Evolutionary conservation across 176 grass and related monocot genomes (phyloP), one percentile per base, ranked within the genome.

Genomic region (Melocanna baccifera): DNA sequence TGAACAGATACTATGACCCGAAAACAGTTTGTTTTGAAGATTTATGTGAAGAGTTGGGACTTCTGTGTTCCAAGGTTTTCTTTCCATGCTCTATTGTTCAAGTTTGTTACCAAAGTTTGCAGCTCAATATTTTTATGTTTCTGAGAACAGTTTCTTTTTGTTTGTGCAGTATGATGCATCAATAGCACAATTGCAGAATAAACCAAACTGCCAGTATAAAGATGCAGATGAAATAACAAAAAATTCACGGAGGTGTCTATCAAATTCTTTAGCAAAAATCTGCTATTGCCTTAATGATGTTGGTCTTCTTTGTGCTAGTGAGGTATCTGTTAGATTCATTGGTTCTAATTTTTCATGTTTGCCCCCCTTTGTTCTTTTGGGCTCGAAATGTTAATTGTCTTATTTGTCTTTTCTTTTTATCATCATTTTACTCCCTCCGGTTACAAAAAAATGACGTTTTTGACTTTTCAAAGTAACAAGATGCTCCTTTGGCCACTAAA

Each of bases 241-340:
- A 86, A 76, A 82, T 82, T 93, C 91, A 78, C 85, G 48, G 84
- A 91, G 81, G 62, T 67, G 46, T 65, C 84, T 98, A 12, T 86
- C 85, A 30, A 86, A 76, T 85, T 92, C 75, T 77, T 76, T 77
- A 85, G 86, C 83, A 64, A 92, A 91, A 62, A 91, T 98, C 73
- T 86, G 83, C 86, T 78, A 88, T 82, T 98, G 92, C 76, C 79
- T 98, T 69, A 77, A 94, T 85, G 91, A 93, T 70, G 59, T 83
- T 61, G 95, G 95, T 76, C 89, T 94, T 71, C 62, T 98, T 82
- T 98, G 92, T 88, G 91, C 89, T 68, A 85, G 65, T 72, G 90
- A 98, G 92, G 95, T 98, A 91, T 91, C 53, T 62, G 11, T 36
- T 92, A 80, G 11, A 57, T 75, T 41, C 12, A 76, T 45, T 61